These are phyloP conservation scores for Pseudofabraea citricarpa DNA, from an alignment of 2,329 filamentous ascomycete species.

Conservation along the genomic window DNA sequence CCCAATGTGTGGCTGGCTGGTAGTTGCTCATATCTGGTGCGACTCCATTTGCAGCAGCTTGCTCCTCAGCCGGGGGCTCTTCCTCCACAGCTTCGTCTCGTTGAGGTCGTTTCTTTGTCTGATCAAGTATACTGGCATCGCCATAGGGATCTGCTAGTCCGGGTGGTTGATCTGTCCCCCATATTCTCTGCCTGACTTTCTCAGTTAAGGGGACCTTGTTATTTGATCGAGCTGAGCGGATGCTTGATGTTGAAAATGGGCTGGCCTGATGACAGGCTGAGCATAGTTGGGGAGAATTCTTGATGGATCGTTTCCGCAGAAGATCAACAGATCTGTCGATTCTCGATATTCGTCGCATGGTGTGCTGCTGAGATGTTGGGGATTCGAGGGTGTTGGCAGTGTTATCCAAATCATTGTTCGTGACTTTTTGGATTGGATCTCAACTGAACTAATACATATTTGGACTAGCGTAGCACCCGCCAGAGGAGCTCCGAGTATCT, in stretches of 20 bases:
- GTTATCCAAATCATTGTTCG: too few species aligned
- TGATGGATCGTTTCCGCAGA: slow-evolving; percentile 10
- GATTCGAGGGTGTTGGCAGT: too few species aligned
- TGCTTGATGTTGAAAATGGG: slow-evolving; percentile 23
- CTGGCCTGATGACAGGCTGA: slow-evolving; percentile 19
- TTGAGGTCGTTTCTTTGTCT: slow-evolving; percentile 12
- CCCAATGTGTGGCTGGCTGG: slow-evolving; percentile 41
- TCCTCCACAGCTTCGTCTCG: slow-evolving; percentile 2
- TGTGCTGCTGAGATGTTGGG: slow-evolving; percentile 12
- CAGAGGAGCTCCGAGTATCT: neutral
- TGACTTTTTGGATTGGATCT: neutral
- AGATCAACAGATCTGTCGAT: slow-evolving; percentile 24
- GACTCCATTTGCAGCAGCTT: slow-evolving; percentile 8
- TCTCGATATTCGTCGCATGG: slow-evolving; percentile 28
- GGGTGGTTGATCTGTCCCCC: slow-evolving; percentile 44
- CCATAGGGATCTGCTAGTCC: slow-evolving; percentile 43
- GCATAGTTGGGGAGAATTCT: slow-evolving; percentile 17
- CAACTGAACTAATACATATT: neutral
- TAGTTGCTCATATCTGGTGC: slow-evolving; percentile 29
- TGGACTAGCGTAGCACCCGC: neutral
- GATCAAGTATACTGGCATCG: slow-evolving; percentile 25
- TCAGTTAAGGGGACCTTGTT: slow-evolving; percentile 31
- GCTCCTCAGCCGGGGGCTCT: slow-evolving; percentile 11
- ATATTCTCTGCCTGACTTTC: slow-evolving; percentile 40
- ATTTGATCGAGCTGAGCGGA: slow-evolving; percentile 13